Evolutionary conservation across 2,329 filamentous ascomycete genomes (phyloP).

Genomic region (Helminthosporium solani): DNA sequence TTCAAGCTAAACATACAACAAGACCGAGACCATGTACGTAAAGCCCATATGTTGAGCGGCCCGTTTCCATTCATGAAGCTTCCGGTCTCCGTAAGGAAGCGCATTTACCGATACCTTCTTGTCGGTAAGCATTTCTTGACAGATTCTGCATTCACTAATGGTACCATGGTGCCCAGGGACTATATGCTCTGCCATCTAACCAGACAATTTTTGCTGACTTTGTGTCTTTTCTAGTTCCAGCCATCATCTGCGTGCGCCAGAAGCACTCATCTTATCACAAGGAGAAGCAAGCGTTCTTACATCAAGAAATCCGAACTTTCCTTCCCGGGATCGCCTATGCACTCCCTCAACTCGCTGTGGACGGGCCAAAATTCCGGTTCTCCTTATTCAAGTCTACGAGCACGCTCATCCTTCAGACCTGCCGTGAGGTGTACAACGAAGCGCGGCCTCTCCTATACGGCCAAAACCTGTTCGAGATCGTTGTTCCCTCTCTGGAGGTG

Average conservation of each 20-base stretch:
- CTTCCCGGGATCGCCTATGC: conserved; percentile 28
- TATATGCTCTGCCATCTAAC: too few relatives aligned
- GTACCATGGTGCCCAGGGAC: too few relatives aligned
- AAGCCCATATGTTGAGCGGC: background rate
- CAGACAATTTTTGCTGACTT: too few relatives aligned
- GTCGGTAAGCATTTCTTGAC: conserved; percentile 1
- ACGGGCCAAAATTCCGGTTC: conserved; percentile 19
- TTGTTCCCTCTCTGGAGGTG: conserved; percentile 21
- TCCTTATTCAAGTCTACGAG: conserved; percentile 17
- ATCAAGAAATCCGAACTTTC: conserved; percentile 17
- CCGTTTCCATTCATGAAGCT: conserved; percentile 25
- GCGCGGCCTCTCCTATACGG: conserved; percentile 45
- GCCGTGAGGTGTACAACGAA: conserved; percentile 43
- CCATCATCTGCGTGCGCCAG: conserved; percentile 28
- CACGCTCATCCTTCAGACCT: conserved; percentile 35
- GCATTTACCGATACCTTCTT: conserved; percentile 24
- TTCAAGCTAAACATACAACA: background rate
- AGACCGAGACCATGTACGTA: background rate
- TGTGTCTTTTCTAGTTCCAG: conserved; percentile 13
- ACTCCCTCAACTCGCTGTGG: conserved; percentile 15
- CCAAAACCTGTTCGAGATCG: conserved; percentile 41
- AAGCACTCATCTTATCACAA: conserved; percentile 22
- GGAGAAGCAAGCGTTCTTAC: conserved; percentile 16
- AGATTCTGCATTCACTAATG: too few relatives aligned
- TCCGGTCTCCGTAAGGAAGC: conserved; percentile 20